Evolutionary conservation across 441 rosid species (phyloP), one percentile per base, ranked within the genome.

Genomic region (Erysimum pusillum): DNA sequence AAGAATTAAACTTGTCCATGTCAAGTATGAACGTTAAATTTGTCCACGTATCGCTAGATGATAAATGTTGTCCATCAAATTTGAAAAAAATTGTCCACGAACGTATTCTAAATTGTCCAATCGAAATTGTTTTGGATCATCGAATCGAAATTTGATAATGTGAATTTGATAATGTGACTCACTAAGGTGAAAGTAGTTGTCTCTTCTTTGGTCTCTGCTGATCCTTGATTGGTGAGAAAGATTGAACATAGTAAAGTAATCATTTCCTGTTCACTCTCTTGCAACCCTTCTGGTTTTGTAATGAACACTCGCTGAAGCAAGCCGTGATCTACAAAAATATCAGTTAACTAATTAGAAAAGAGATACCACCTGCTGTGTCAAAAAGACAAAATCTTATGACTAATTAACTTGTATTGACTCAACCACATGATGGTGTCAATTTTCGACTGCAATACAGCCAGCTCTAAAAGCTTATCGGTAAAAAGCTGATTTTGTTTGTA

Each of bases 241-340:
- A 96, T 86, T 60, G 98, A 93, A 82, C 98, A 96, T 61, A 96
- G 80, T 52, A 96, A 76, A 13, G 95, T 89, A 86, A 96, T 92
- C 45, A 92, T 89, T 76, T 89, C 84, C 52, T 48, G 83, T 71
- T 83, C 84, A 81, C 81, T 86, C 51, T 84, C 88, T 67, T 78
- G 84, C 74, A 75, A 76, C 44, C 88, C 88, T 51, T 88, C 90
- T 42, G 84, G 88, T 75, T 81, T 80, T 32, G 87, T 83, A 41
- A 89, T 54, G 81, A 75, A 92, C 85, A 67, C 81, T 88, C 52
- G 90, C 83, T 69, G 89, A 85, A 42, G 98, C 98, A 80, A 96
- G 98, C 84, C 87, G 89, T 63, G 90, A 92, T 80, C 99, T 96
- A 20, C 77, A 79, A 44, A 53, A 32, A 59, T 34, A 41, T 48